Percentiles rank a stretch among this genome's conserved stretches.
phyloP scores from a whole-genome alignment of 192 early-diverging fungal species.

The Entomortierella lignicola region DNA sequence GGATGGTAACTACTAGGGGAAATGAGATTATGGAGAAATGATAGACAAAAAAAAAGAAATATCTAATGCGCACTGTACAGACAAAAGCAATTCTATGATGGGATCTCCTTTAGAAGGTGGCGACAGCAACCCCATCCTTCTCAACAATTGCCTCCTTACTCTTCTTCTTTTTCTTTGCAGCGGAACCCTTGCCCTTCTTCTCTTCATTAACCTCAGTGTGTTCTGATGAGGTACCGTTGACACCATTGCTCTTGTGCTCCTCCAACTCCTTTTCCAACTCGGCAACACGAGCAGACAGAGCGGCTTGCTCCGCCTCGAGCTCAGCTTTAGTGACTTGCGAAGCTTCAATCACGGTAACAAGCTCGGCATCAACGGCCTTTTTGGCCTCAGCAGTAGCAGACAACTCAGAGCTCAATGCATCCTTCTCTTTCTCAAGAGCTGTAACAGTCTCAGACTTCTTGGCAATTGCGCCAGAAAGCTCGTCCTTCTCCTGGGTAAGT shows the following conservation, averaged over 20 bases:
- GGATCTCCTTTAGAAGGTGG: slow-evolving; percentile 38
- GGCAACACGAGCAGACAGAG: slow-evolving; percentile 17
- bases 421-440: slow-evolving; percentile 5
- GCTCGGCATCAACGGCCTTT: slow-evolving; percentile 15
- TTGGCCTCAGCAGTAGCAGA: slow-evolving; percentile 17
- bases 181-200: slow-evolving; percentile 20
- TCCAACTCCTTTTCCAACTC: slow-evolving; percentile 36
- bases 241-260: slow-evolving; percentile 18
- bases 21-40: too few species aligned
- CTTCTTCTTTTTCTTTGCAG: not conserved
- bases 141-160: slow-evolving; percentile 10
- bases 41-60: too few species aligned
- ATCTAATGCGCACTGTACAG: too few species aligned
- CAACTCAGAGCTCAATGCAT: not conserved
- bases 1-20: too few species aligned
- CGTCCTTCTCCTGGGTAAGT: slow-evolving; percentile 27
- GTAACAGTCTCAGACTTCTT: slow-evolving; percentile 7
- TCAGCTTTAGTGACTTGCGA: slow-evolving; percentile 10
- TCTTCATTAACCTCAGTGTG: slow-evolving; percentile 2
- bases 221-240: not conserved
- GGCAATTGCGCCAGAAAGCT: slow-evolving; percentile 11
- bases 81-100: too few species aligned
- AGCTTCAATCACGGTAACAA: slow-evolving; percentile 22
- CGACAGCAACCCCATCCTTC: slow-evolving; percentile 48
- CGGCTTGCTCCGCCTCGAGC: slow-evolving; percentile 14